Evolutionary conservation across 2,329 filamentous ascomycete species (phyloP), one percentile per base, ranked within the genome.

Genomic region (Eurotiales sp.): DNA sequence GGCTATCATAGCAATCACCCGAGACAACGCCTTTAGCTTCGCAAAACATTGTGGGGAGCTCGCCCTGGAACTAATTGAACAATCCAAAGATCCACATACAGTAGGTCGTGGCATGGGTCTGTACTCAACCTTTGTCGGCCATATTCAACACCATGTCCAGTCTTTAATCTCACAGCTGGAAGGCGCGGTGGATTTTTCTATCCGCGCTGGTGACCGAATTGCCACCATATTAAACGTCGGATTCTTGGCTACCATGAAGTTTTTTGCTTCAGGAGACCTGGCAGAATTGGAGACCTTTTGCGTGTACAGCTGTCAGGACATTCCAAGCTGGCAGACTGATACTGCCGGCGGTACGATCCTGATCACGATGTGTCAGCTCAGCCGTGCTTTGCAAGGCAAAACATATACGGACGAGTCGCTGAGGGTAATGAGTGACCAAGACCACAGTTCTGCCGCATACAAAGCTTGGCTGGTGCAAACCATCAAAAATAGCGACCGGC

Each of bases 301-400:
- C 57, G 71, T 72, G 15, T 78, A 82, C 37, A 72, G 76, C 3
- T 73, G 78, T 1, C 72, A 82, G 43, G 81, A 84, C 50, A 77
- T 81, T 55, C 74, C 74, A 7, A 74, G 78, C 12, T 85, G 81
- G 81, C 62, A 68, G 11, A 67, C 71, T 40, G 81, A 84, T 59
- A 68, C 82, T 8, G 75, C 82, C 47, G 82, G 82, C 25, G 82
- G 82, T 8, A 74, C 77, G 1, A 73, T 81, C 44, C 63, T 85
- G 12, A 69, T 78, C 42, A 72, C 74, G 34, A 72, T 77, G 11
- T 68, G 77, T 57, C 82, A 85, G 66, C 77, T 78, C 46, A 68
- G 73, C 8, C 73, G 80, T 50, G 81, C 82, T 10, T 62, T 86
- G 15, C 80, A 84, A 63, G 83, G 83, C 21, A 85, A 84, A 59